These are phyloP conservation scores for Gossypium australe DNA, from an alignment of 345 rosid genomes.

Conservation along the genomic window DNA sequence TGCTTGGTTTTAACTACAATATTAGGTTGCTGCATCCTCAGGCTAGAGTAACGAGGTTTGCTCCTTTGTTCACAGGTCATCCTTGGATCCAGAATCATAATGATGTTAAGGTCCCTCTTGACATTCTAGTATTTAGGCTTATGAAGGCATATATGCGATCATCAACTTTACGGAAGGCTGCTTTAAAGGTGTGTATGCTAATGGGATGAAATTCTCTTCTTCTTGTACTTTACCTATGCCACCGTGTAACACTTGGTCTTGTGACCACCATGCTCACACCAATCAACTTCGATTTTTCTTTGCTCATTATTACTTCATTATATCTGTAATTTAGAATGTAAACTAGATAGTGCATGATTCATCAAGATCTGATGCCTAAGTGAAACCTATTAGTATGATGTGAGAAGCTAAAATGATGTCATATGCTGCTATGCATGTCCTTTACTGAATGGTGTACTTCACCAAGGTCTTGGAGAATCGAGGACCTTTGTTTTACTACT, in stretches of 20 bases:
- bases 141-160: slow-evolving; percentile 78
- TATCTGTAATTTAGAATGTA: neutral
- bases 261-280: neutral
- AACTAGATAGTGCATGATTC: neutral
- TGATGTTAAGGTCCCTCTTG: slow-evolving; percentile 62
- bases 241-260: neutral
- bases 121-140: slow-evolving; percentile 62
- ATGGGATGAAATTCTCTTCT: neutral
- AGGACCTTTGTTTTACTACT: neutral
- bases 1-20: slow-evolving; percentile 20
- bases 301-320: neutral
- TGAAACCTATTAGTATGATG: neutral
- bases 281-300: neutral
- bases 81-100: slow-evolving; percentile 68
- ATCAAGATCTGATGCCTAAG: neutral
- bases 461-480: neutral
- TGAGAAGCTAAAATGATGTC: neutral
- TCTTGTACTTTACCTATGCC: neutral
- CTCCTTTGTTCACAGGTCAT: slow-evolving; percentile 55
- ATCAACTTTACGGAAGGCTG: slow-evolving; percentile 85
- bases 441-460: neutral
- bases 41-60: slow-evolving; percentile 13
- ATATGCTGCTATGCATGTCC: neutral
- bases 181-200: slow-evolving; percentile 62
- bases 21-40: slow-evolving; percentile 8